These are phyloP conservation scores for Chaetomium sp. DNA, from an alignment of 2,329 filamentous ascomycete genomes.

Conservation along the genomic window DNA sequence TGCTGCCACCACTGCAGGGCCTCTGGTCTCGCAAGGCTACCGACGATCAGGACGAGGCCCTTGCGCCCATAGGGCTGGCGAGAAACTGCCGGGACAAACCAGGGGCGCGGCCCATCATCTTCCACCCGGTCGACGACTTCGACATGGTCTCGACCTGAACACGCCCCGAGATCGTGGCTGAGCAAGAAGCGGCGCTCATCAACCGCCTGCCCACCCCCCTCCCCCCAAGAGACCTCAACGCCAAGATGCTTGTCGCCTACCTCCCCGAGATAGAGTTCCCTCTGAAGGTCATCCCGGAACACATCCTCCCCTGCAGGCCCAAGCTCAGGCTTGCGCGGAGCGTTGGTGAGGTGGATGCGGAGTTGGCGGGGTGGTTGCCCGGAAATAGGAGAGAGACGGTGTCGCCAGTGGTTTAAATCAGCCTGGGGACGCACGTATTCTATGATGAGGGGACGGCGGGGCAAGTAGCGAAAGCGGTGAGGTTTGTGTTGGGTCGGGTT, in stretches of 20 bases:
- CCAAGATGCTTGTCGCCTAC: conserved; percentile 6
- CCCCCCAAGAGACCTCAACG: not conserved
- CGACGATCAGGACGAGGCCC: no score
- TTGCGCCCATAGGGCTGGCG: no score
- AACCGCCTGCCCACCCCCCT: conserved; percentile 5
- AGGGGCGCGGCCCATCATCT: no score
- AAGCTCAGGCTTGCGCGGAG: not conserved
- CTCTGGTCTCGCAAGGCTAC: no score
- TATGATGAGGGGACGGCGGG: not conserved
- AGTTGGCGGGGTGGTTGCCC: not conserved
- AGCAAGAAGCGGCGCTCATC: not conserved
- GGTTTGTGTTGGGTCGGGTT: not conserved
- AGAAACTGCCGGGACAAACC: no score
- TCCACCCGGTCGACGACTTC: no score
- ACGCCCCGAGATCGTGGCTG: conserved; percentile 2
- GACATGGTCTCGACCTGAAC: no score
- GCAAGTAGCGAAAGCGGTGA: conserved; percentile 11
- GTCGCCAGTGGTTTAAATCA: conserved; percentile 10
- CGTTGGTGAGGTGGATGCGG: conserved; percentile 1
- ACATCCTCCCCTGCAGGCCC: conserved; percentile 9
- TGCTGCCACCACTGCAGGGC: no score
- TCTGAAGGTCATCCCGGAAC: not conserved
- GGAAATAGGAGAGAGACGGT: no score
- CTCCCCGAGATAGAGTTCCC: conserved; percentile 12
- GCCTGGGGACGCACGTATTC: conserved; percentile 7